Base-by-base conservation (phyloP, 139 green algal species). In the Deuterostichococcus epilithicus region DNA sequence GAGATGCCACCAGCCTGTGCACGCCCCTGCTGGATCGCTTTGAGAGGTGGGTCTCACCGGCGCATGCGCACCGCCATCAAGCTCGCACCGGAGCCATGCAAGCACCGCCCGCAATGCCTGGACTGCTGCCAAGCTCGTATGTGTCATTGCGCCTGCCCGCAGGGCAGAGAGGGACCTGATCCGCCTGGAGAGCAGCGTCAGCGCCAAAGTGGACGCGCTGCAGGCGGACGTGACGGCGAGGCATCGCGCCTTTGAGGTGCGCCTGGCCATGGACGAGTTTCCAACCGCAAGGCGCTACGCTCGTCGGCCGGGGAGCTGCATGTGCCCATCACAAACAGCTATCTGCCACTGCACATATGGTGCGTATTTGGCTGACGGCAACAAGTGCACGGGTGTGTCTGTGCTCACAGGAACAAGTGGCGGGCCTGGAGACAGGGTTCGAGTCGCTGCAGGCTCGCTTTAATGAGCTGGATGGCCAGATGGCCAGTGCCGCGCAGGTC, bases 401-500 rank as follows among this genome's bases (percentile, higher is more conserved):
- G 8, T 52, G 8, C 42, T 13, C 42, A 32, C 68, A 78, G 77
- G 76, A 33, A 5, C 52, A 85, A 38, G 76, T 88, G 30, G 66
- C 47, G 36, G 71, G 35, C 18, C 45, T 92, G 71, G 78, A 90
- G 70, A 65, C 32, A 2, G 76, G 75, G 1, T 68, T 80, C 60
- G 80, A 78, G 34, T 73, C 78, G 8, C 74, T 79, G 37, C 84
- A 85, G 70, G 72, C 63, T 2, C 32, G 68, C 18, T 87, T 92
- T 67, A 47, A 74, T 8, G 72, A 85, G 68, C 80, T 92, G 60
- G 84, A 92, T 69, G 45, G 36, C 1, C 80, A 79, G 34, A 83
- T 88, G 72, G 76, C 73, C 25, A 67, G 68, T 8, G 71, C 85
- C 34, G 83, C 76, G 47, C 84, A 89, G 72, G 80, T 82, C 36